Evolutionary conservation across 1,139 yeast genomes (phyloP), one percentile per base, ranked within the genome.

Genomic region (Diutina sp.): DNA sequence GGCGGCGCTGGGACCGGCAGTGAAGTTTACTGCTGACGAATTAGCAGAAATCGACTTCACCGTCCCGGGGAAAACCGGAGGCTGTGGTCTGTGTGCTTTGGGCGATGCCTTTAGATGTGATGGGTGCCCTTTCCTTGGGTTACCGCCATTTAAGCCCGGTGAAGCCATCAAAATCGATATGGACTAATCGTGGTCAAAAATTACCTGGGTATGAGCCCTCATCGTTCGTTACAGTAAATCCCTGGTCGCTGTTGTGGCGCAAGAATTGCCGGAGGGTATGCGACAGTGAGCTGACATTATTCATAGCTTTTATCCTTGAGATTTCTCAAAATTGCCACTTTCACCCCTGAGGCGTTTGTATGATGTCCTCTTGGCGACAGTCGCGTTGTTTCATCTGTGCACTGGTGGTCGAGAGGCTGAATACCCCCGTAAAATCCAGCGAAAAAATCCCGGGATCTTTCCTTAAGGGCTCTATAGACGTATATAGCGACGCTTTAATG

Each of bases 21-120:
- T 90, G 32, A 78, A 50, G 63, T 83, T 89, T 59, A 72, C 78
- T 28, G 78, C 78, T 16, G 83, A 84, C 57, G 97, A 86, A 59
- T 74, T 83, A 64, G 76, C 93, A 3, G 99, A 93, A 68, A 83
- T 95, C 58, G 99, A 95, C 68, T 95, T 93, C 71, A 93, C 99
- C 1, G 84, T 91, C 16, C 90, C 90, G 61, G 98, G 98, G 46
- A 93, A 91, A 69, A 83, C 86, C 38, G 97, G 98, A 44, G 97
- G 97, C 1, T 93, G 99, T 73, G 97, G 97, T 25, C 88, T 96
- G 11, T 93, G 99, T 73, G 85, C 98, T 0, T 78, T 93, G 58
- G 99, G 99, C 48, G 99, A 93, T 70, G 99, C 99, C 0, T 93
- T 93, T 73, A 78, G 99, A 66, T 93, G 99, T 70, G 96, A 91